Evolutionary conservation across 768 basidiomycete genomes (phyloP).

Genomic region (Boletus reticulatus): DNA sequence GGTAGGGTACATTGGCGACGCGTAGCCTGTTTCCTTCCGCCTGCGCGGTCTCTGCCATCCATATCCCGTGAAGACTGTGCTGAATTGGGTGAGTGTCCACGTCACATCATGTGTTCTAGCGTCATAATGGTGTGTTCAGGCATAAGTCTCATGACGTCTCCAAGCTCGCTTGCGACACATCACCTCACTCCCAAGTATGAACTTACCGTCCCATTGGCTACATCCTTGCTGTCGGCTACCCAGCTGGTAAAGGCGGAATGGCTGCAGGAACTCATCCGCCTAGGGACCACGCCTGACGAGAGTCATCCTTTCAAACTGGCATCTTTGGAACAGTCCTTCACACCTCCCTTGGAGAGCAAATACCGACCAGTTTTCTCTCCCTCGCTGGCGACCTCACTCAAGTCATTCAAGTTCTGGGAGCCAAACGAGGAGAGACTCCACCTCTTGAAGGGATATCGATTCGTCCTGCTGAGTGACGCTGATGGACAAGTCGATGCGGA

Average conservation of each 20-base stretch:
- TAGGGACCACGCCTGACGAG: constrained; percentile 39
- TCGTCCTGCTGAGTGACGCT: constrained; percentile 60
- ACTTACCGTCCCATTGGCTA: constrained; percentile 48
- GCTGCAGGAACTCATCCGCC: constrained; percentile 57
- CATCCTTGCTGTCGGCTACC: constrained; percentile 57
- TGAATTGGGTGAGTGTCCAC: constrained; percentile 47
- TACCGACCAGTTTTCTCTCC: constrained; percentile 59
- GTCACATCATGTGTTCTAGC: not conserved
- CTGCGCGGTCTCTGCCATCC: constrained; percentile 34
- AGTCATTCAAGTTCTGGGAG: constrained; percentile 59
- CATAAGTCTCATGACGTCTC: constrained; percentile 49
- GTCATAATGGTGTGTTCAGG: constrained; percentile 32
- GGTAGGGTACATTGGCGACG: constrained; percentile 50
- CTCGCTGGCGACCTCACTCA: constrained; percentile 45
- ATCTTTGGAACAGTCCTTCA: constrained; percentile 50
- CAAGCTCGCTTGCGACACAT: constrained; percentile 53
- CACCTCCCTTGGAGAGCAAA: constrained; percentile 50
- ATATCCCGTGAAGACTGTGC: constrained; percentile 45
- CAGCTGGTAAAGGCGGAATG: constrained; percentile 67
- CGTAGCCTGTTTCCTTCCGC: constrained; percentile 47
- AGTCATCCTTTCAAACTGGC: constrained; percentile 33
- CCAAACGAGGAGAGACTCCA: constrained; percentile 61
- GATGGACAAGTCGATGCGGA: constrained; percentile 46
- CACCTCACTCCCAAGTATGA: constrained; percentile 55
- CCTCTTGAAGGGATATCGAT: constrained; percentile 52